A percentile compares a stretch with the other conserved stretches of the same genome.
phyloP scores from a whole-genome alignment of 306 rosid species.

The Lathyrus oleraceus region DNA sequence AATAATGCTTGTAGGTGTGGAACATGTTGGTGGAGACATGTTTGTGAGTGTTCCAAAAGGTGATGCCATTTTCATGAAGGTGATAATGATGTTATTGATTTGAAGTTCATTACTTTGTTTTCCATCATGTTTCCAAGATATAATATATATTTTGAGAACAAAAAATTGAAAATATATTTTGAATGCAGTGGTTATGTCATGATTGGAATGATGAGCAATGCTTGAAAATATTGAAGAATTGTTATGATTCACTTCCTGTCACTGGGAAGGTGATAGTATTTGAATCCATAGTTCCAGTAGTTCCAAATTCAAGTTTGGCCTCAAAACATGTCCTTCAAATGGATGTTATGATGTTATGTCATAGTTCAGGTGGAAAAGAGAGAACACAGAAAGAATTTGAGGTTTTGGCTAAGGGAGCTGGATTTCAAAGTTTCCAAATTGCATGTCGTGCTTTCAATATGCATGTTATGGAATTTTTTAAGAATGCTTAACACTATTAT shows the following conservation, averaged over 20 bases:
- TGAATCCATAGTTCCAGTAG: constrained; percentile 24
- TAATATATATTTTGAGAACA: background rate
- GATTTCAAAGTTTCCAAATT: constrained; percentile 30
- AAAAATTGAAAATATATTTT: background rate
- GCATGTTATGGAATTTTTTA: constrained; percentile 32
- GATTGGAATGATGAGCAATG: constrained; percentile 90
- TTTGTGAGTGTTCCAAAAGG: constrained; percentile 71
- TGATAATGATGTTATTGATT: constrained; percentile 23
- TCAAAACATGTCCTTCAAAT: constrained; percentile 18
- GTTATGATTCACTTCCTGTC: constrained; percentile 31
- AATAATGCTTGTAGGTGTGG: constrained; percentile 48
- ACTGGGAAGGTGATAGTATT: constrained; percentile 27
- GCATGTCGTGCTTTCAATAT: constrained; percentile 21
- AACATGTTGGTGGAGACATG: constrained; percentile 90
- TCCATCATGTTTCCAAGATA: background rate
- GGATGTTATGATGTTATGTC: constrained; percentile 28
- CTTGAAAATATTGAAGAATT: constrained; percentile 47
- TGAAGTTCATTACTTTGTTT: background rate
- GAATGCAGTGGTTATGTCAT: constrained; percentile 69
- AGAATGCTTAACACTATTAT: background rate
- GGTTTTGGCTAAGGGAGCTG: constrained; percentile 32
- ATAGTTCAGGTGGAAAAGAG: constrained; percentile 33
- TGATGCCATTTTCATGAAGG: constrained; percentile 91
- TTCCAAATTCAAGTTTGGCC: background rate
- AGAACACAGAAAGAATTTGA: constrained; percentile 36